A percentile compares a stretch with the other conserved stretches of the same genome.
Evolutionary conservation across 768 basidiomycete species (phyloP).

Genomic region (Suillus fuscotomentosus): DNA sequence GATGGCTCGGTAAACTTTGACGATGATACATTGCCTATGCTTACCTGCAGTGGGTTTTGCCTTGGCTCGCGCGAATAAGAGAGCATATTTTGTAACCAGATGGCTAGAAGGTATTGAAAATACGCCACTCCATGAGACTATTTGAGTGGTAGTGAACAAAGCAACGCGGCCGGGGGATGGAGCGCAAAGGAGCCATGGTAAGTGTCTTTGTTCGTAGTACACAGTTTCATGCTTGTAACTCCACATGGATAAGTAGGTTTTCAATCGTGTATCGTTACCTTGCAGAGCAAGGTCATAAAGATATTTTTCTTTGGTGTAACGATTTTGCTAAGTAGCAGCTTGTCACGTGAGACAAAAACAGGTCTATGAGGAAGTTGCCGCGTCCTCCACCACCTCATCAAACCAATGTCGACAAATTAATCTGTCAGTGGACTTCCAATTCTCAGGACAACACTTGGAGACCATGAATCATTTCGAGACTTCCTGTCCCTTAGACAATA

Average conservation of each 20-base stretch:
- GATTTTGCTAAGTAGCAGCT: too few species aligned
- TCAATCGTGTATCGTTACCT: not conserved
- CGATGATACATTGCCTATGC: not conserved
- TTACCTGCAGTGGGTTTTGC: not conserved
- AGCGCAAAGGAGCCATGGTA: not conserved
- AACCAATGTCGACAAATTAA: not conserved
- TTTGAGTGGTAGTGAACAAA: conserved; percentile 2
- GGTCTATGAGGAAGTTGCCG: too few species aligned
- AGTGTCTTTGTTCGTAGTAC: not conserved
- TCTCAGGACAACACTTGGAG: not conserved
- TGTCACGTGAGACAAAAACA: too few species aligned
- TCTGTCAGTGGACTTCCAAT: not conserved
- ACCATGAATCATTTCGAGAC: not conserved
- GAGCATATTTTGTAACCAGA: not conserved
- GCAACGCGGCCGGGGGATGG: not conserved
- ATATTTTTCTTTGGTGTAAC: too few species aligned
- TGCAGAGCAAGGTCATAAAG: too few species aligned
- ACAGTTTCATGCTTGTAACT: not conserved
- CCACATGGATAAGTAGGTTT: not conserved
- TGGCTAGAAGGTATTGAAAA: not conserved
- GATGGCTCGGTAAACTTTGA: not conserved
- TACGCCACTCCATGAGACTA: conserved; percentile 1
- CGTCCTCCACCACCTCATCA: not conserved
- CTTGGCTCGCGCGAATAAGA: not conserved
- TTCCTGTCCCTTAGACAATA: too few species aligned